Evolutionary conservation across 306 rosid species (phyloP), one percentile per base, ranked within the genome.

Genomic region (Canavalia gladiata): DNA sequence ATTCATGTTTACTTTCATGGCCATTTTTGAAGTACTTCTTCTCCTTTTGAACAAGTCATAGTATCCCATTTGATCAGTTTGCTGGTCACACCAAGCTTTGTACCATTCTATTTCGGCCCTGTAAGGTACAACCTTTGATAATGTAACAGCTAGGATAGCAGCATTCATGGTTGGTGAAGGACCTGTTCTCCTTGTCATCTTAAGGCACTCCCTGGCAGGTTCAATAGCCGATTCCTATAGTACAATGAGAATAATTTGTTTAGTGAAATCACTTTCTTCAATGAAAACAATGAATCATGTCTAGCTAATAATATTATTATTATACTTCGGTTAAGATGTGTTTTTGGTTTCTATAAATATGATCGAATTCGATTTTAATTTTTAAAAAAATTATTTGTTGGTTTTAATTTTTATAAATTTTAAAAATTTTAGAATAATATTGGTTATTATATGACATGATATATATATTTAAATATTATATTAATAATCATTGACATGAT

Each of bases 71-170:
- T 90, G 84, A 58, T 90, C 86, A 37, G 67, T 78, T 2, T 91
- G 82, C 47, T 85, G 82, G 13, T 90, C 93, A 41, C 98, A 91
- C 11, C 59, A 71, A 37, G 58, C 84, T 78, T 86, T 91, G 75
- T 87, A 93, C 93, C 93, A 91, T 80, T 90, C 88, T 57, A 93
- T 79, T 74, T 93, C 80, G 7, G 94, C 88, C 39, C 97, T 85
- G 62, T 84, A 90, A 13, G 98, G 98, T 3, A 18, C 74, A 37
- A 83, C 8, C 83, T 85, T 86, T 10, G 98, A 85, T 43, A 93
- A 69, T 3, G 57, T 84, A 11, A 91, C 3, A 1, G 97, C 87
- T 45, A 91, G 84, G 43, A 43, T 70, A 7, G 98, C 97, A 9
- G 75, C 64, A 18, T 86, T 91, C 68, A 31, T 73, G 72, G 75